Evolutionary conservation across 768 basidiomycete species (phyloP).

Genomic region (Tulasnella sp.): DNA sequence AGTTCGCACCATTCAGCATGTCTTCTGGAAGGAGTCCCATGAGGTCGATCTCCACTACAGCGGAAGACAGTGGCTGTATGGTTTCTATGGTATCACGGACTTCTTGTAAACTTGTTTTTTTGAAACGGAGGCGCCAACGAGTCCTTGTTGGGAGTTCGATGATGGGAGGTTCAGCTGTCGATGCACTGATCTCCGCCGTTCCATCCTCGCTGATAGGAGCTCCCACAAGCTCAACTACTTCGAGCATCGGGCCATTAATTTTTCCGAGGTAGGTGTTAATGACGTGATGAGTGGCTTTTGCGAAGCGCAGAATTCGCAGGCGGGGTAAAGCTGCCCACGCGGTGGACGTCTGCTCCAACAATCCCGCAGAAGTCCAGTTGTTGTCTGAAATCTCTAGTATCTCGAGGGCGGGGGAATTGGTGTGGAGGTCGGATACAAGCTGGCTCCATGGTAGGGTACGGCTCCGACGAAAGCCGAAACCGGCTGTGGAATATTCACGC

Average conservation of each 20-base stretch:
- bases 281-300: neutral
- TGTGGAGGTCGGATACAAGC: neutral
- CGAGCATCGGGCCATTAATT: neutral
- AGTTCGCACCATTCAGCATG: neutral
- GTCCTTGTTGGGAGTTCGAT: neutral
- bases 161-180: neutral
- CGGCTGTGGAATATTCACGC: neutral
- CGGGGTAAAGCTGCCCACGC: neutral
- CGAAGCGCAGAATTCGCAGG: neutral
- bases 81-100: neutral
- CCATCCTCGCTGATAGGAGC: too few relatives aligned
- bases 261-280: neutral
- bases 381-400: neutral
- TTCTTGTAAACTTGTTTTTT: neutral
- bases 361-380: neutral
- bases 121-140: neutral
- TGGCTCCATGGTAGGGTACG: neutral
- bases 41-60: neutral
- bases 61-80: neutral
- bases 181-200: neutral
- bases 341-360: neutral
- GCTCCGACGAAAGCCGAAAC: neutral
- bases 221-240: neutral
- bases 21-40: neutral
- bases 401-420: neutral